Percentiles rank a stretch among this genome's conserved stretches.
phyloP scores from a whole-genome alignment of 2,329 filamentous ascomycete species.

The Aspergillus alliaceus region DNA sequence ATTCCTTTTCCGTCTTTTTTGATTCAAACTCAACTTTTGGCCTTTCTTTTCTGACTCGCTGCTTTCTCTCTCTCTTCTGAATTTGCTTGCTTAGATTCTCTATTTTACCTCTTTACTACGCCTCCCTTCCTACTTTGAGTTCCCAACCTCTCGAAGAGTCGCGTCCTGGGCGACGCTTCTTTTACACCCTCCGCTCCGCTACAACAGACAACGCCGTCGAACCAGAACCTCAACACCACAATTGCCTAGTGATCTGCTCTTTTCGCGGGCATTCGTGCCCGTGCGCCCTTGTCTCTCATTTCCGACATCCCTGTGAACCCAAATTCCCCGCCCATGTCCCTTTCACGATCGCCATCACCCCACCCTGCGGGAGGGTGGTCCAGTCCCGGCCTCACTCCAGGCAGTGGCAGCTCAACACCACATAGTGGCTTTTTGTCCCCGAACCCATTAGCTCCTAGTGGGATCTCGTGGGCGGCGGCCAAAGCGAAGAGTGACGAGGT shows the following conservation, averaged over 20 bases:
- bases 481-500: conserved; percentile 74
- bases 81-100: not conserved
- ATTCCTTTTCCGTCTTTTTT: not conserved
- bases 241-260: not conserved
- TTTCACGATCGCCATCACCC: conserved; percentile 86
- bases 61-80: not conserved
- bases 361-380: conserved; percentile 77
- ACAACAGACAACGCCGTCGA: not conserved
- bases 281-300: not conserved
- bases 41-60: not conserved
- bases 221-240: not conserved
- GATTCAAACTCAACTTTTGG: not conserved
- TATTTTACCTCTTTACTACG: not conserved
- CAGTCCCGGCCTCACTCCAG: conserved; percentile 74
- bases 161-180: conserved; percentile 7
- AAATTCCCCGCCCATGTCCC: conserved; percentile 65
- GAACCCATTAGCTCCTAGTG: conserved; percentile 22
- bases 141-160: conserved; percentile 3
- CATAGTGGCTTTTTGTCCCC: conserved; percentile 41
- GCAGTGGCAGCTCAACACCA: conserved; percentile 70
- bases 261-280: not conserved
- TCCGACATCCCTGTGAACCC: conserved; percentile 51
- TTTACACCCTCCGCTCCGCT: not conserved
- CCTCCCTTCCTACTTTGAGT: not conserved
- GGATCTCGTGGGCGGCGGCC: conserved; percentile 78